Base-by-base conservation (phyloP, 371 early-diverging fungal genomes). In the Mortierella sp. region DNA sequence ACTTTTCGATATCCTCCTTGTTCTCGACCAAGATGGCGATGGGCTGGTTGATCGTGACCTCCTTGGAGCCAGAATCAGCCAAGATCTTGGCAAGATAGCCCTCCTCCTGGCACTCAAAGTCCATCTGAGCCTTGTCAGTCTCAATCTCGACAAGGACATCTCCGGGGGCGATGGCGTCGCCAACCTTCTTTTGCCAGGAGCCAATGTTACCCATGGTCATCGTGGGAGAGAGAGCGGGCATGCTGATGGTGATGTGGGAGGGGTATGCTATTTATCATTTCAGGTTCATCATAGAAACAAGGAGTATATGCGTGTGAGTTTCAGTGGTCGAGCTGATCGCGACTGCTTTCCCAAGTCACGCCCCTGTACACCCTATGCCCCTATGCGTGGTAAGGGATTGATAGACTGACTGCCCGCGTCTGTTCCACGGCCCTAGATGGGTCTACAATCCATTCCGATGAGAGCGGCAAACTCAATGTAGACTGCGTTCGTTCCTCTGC, bases 71-170 rank as follows among this genome's bases (percentile, higher is more conserved):
- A 53, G 86, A 81, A 7, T 93, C 91, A 28, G 95, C 84, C 71
- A 99, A 85, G 81, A 97, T 89, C 90, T 97, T 95, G 79, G 98
- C 99, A 46, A 99, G 74, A 77, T 85, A 98, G 50, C 99, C 99
- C 75, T 98, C 97, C 72, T 99, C 99, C 85, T 98, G 98, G 86
- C 94, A 97, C 86, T 99, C 99, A 84, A 98, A 97, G 83, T 99
- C 99, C 98, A 99, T 98, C 85, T 96, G 97, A 56, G 99, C 99
- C 91, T 99, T 99, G 86, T 99, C 98, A 29, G 99, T 99, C 86
- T 99, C 99, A 66, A 99, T 96, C 85, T 98, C 98, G 52, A 96
- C 96, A 57, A 99, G 85, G 48, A 97, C 96, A 82, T 98, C 98
- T 63, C 99, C 99, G n/a, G 98, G 94, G 43, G 84, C 83, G 66